phyloP scores from a whole-genome alignment of 306 rosid species.

The Acacia crassicarpa region DNA sequence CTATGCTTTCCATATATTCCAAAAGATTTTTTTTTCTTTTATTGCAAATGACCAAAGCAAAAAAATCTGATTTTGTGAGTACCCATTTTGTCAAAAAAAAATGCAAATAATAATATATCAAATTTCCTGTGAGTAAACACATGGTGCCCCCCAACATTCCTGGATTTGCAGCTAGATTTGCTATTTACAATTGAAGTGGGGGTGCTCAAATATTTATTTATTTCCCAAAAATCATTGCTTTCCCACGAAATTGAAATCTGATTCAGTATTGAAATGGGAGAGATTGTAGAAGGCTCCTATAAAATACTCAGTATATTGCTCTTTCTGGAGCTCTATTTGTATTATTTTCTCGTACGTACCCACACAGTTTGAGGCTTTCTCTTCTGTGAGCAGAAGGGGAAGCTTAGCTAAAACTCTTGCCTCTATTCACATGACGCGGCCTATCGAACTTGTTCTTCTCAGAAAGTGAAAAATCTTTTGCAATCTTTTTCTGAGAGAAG shows the following conservation, averaged over 20 bases:
- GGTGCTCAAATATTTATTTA: background rate
- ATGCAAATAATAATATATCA: background rate
- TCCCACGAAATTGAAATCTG: background rate
- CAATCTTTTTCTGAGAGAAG: constrained; percentile 44
- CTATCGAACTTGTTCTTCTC: constrained; percentile 28
- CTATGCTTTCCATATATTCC: background rate
- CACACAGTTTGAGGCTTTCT: background rate
- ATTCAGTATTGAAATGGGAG: background rate
- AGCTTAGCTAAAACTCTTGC: constrained; percentile 3
- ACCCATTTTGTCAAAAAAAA: background rate
- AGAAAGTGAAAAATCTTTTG: constrained; percentile 29
- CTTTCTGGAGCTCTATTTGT: constrained; percentile 9
- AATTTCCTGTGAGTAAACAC: background rate
- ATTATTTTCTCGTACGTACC: background rate
- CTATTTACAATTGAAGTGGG: background rate
- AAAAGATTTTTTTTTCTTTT: constrained; percentile 23
- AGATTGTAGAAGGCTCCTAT: constrained; percentile 15
- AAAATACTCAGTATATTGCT: constrained; percentile 26
- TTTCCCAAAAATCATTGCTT: background rate
- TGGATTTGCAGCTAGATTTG: background rate
- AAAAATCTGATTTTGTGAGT: background rate
- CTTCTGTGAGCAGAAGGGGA: constrained; percentile 5
- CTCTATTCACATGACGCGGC: constrained; percentile 29
- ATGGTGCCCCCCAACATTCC: background rate
- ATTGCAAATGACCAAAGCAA: background rate